phyloP scores from a whole-genome alignment of 2,329 filamentous ascomycete species.

The Pyrenophora tritici-repentis region DNA sequence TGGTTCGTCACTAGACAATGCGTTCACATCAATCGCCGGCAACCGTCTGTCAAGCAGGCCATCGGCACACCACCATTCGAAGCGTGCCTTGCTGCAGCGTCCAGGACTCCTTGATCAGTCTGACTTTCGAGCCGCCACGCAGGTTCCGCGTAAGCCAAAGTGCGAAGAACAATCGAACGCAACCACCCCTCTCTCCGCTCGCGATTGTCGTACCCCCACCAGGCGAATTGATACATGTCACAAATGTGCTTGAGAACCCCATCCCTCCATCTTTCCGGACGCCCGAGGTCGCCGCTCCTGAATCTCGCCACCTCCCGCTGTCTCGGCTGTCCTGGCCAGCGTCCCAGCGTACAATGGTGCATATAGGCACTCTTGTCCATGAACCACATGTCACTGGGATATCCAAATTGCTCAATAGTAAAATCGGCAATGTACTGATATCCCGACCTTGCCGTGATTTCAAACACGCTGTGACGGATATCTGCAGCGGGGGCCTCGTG shows the following conservation, averaged over 20 bases:
- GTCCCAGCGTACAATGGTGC: background rate
- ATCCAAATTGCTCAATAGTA: constrained; percentile 12
- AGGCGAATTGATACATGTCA: background rate
- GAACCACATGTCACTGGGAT: background rate
- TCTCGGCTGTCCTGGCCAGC: background rate
- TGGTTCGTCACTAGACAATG: too few relatives aligned
- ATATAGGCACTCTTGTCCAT: constrained; percentile 3
- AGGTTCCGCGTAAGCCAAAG: too few relatives aligned
- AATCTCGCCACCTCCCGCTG: background rate
- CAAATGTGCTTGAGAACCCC: background rate
- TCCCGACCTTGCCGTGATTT: background rate
- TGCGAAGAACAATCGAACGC: too few relatives aligned
- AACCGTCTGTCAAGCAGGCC: too few relatives aligned
- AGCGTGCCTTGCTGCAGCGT: too few relatives aligned
- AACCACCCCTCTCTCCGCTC: too few relatives aligned
- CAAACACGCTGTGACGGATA: constrained; percentile 10
- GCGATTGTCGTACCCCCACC: background rate
- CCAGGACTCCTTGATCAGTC: too few relatives aligned
- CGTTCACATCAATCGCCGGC: too few relatives aligned
- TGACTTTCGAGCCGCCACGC: too few relatives aligned
- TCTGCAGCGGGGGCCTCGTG: background rate
- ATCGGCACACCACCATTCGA: too few relatives aligned
- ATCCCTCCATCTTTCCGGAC: background rate
- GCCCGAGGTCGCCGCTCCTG: background rate
- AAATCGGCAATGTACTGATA: constrained; percentile 12